Base-by-base conservation (phyloP, 2,329 filamentous ascomycete genomes). In the Ciborinia camelliae region DNA sequence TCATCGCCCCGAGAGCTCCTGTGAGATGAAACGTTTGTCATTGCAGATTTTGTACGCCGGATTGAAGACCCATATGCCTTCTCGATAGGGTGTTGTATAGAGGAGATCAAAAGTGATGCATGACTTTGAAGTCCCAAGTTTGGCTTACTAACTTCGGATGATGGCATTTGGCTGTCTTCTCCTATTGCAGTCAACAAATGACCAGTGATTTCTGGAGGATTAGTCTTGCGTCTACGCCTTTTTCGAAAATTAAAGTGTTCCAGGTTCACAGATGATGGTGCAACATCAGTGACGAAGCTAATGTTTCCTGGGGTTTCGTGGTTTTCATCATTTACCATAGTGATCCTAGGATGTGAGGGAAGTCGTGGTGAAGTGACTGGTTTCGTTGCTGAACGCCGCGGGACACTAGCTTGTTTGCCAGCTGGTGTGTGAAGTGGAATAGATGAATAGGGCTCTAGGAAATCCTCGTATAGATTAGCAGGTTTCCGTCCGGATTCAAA, bases 241-340 rank as follows among this genome's bases (percentile, higher is more conserved):
- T 72, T 73, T 39, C 66, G 67, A 53, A 70, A 74, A 23, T 71
- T 65, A 57, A 75, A 75, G 47, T 69, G 68, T 48, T 72, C 73
- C 10, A 74, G 10, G 65, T 73, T 67, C 61, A 67, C 60, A 26
- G 72, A 74, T 41, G 73, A 74, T 18, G 73, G 72, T 20, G 69
- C 72, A 41, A 73, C 64, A 39, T 72, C 70, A 15, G 70, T 74
- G 8, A 74, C 53, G 62, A 73, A 75, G 54, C 68, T 73, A 43
- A 68, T 23, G 30, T 71, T 68, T 55, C 67, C 66, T 18, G 45
- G 43, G 8, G 43, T 32, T 14, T 53, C 45, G 6, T 47, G 39
- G 23, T 20, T 30, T 43, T 45, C 52, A 32, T 45, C 30, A 32
- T 39, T 6, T 10, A 53, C n/a, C 3, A 47, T 47, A 50, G 30